phyloP scores from a whole-genome alignment of 208 protist species.

The Leishmania braziliensis region DNA sequence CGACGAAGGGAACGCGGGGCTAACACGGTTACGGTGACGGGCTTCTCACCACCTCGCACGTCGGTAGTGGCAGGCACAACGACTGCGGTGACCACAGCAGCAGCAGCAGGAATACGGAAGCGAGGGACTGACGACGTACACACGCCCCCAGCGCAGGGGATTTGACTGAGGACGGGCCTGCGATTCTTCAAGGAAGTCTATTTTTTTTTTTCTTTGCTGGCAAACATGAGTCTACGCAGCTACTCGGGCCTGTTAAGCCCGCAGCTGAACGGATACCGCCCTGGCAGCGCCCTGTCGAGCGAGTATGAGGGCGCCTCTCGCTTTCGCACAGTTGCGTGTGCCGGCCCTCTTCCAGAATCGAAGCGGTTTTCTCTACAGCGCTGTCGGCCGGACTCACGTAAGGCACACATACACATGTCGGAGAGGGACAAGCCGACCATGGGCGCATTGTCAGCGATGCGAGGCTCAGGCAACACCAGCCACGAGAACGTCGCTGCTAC shows the following conservation, averaged over 20 bases:
- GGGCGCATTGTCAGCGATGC: background rate
- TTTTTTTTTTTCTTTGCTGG: too few species aligned
- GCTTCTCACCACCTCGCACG: background rate
- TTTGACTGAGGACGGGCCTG: background rate
- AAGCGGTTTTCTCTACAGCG: constrained; percentile 18
- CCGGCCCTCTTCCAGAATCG: constrained; percentile 3
- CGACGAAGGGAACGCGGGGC: background rate
- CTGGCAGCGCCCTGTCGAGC: background rate
- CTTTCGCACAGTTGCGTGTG: background rate
- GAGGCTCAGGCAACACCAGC: background rate
- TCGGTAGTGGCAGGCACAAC: background rate
- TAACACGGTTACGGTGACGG: background rate
- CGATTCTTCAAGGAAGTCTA: background rate
- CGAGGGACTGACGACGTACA: background rate
- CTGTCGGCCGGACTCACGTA: constrained; percentile 5
- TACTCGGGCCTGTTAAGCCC: background rate
- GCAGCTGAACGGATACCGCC: background rate
- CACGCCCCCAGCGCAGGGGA: background rate
- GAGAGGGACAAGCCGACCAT: background rate
- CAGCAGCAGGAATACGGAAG: background rate
- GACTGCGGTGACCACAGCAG: background rate
- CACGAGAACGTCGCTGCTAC: background rate
- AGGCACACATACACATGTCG: background rate
- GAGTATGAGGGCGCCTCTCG: background rate
- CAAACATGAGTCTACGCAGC: background rate